phyloP scores from a whole-genome alignment of 768 basidiomycete genomes.

The Naematelia encephala region DNA sequence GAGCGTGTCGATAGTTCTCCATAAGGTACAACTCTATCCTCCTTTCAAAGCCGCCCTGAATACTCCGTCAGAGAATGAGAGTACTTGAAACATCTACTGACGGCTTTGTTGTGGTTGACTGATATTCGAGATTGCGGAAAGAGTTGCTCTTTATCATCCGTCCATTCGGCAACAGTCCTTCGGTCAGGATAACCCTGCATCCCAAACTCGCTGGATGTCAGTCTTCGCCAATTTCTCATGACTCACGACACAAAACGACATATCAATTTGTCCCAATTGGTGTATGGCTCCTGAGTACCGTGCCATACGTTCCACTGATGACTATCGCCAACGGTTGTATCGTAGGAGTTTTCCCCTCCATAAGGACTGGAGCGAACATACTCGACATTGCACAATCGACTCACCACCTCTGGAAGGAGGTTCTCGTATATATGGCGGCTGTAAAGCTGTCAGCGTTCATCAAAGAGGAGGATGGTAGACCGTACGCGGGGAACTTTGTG shows the following conservation, averaged over 20 bases:
- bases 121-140: constrained; percentile 82
- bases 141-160: constrained; percentile 68
- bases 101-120: constrained; percentile 87
- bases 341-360: constrained; percentile 68
- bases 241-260: constrained; percentile 96
- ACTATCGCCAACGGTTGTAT: constrained; percentile 76
- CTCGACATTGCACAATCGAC: constrained; percentile 61
- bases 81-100: too few relatives aligned
- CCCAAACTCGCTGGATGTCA: constrained; percentile 78
- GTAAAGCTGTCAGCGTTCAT: too few relatives aligned
- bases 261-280: constrained; percentile 84
- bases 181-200: constrained; percentile 87
- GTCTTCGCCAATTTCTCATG: too few relatives aligned
- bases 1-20: constrained; percentile 88
- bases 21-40: constrained; percentile 70
- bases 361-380: constrained; percentile 92
- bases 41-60: constrained; percentile 42
- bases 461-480: too few relatives aligned
- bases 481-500: constrained; percentile 61
- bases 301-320: constrained; percentile 99
- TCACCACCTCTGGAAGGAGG: constrained; percentile 71
- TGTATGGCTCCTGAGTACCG: constrained; percentile 79
- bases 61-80: not conserved
- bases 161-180: constrained; percentile 83
- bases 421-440: constrained; percentile 84